Base-by-base conservation (phyloP, 2,329 filamentous ascomycete genomes). In the Coniochaeta prunicola region DNA sequence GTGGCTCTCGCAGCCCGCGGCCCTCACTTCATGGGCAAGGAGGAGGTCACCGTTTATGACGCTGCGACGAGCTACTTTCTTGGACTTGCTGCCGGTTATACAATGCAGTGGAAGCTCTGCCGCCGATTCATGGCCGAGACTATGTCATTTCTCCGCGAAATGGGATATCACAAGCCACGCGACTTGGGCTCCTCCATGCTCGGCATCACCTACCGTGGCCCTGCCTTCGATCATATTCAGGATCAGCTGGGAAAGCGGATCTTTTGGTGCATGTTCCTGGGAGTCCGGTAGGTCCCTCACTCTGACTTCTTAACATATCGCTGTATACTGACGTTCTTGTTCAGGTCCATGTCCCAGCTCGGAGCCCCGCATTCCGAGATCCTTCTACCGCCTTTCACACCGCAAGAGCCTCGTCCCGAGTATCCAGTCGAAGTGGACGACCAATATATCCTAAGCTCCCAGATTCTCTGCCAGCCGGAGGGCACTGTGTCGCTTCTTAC, bases 391-490 rank as follows among this genome's bases (percentile, higher is more conserved):
- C 91, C 91, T 3, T 86, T 88, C 1, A 96, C 90, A 0, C 84
- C 86, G 0, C 86, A 81, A 28, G 84, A 91, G 48, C 88, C 86
- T 4, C 91, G 94, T 64, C 92, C 92, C 3, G 88, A 90, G 8
- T 79, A 92, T 13, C 92, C 92, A 0, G 76, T 87, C 21, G 91
- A 96, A 66, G 85, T 96, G 1, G 92, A 96, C 64, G 92, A 96
- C 71, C 86, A 88, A 59, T 92, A 85, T 67, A 89, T 96, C 59
- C 86, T 86, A 59, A 78, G 86, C 1, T 83, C 86, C 26, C 84
- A 89, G 62, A 84, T 93, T 57, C 81, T 88, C 33, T 78, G 82
- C 8, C 91, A 93, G 66, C 87, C 89, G 2, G 75, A 84, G 19
- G 86, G 84, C 5, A 77, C 81, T 1, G 75, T 92, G 1, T 89